These are phyloP conservation scores for Cicer bijugum DNA, from an alignment of 306 rosid species.

Conservation along the genomic window DNA sequence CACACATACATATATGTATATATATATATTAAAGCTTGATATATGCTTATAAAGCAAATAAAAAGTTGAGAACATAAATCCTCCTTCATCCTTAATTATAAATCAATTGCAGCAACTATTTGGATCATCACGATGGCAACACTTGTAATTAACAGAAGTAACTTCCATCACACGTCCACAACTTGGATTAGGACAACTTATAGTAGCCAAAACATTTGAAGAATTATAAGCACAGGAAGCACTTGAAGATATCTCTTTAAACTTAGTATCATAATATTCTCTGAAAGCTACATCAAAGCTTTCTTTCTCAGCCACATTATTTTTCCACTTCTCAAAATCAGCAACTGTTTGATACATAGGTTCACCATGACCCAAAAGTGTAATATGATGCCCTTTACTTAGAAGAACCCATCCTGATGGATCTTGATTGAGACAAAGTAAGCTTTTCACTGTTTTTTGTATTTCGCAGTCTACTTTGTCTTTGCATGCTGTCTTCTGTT, in stretches of 20 bases:
- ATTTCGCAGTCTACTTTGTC: conserved; percentile 36
- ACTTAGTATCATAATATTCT: conserved; percentile 33
- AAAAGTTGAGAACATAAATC: background rate
- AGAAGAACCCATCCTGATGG: conserved; percentile 48
- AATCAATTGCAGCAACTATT: conserved; percentile 23
- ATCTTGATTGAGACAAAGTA: conserved; percentile 46
- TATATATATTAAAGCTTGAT: background rate
- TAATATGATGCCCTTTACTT: conserved; percentile 36
- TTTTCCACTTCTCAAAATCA: conserved; percentile 46
- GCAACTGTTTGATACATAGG: conserved; percentile 41
- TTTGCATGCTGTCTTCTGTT: conserved; percentile 9
- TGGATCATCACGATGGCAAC: conserved; percentile 42
- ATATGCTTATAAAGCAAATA: background rate
- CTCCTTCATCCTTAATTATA: background rate
- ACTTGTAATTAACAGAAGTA: conserved; percentile 28
- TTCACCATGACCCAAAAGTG: conserved; percentile 38
- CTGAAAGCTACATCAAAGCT: conserved; percentile 42
- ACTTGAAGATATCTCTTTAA: conserved; percentile 3
- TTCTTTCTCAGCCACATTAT: conserved; percentile 27
- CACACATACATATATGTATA: background rate
- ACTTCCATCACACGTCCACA: conserved; percentile 52
- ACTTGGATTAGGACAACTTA: conserved; percentile 45
- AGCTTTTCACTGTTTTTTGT: conserved; percentile 32
- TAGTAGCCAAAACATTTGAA: conserved; percentile 44
- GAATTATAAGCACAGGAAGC: background rate